Evolutionary conservation across 768 basidiomycete genomes (phyloP), one percentile per base, ranked within the genome.

Genomic region (Boletus subcaerulescens): DNA sequence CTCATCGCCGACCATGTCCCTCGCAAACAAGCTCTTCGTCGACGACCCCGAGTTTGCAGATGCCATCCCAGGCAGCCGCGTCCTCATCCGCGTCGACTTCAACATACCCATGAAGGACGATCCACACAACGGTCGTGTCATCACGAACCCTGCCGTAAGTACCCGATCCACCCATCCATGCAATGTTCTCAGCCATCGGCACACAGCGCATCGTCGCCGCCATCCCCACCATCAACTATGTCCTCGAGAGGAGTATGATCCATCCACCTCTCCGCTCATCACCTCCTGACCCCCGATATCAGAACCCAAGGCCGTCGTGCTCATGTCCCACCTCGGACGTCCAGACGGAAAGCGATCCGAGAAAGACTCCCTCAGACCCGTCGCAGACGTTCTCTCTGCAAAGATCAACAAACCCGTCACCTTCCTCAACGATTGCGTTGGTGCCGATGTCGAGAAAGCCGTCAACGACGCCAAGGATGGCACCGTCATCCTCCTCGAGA

Each of bases 271-370:
- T 2, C 12, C 2, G 5, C 22, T 10, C n/a, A 2, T 26, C 12
- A 29, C 32, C 3, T 38, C 48, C 47, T 60, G 13, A 55, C 35
- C 4, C 7, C 48, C 18, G n/a, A 0, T 8, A 9, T 15, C 42
- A 93, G 91, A 84, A 53, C 93, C 95, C 56, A 80, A 84, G 54
- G 79, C 81, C 53, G 87, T 98, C 68, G 82, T 92, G 62, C 84
- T 98, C 68, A 97, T 98, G 94, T 98, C 96, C 67, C 96, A 99
- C 73, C 84, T 99, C 52, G 97, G 96, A 22, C 91, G 96, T 60
- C 96, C 96, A 11, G 93, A 98, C 73, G 96, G 96, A 63, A 89
- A 91, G 65, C 84, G 85, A 52, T 86, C 86, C 66, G 78, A 79
- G 47, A 98, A 98, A 67, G 96, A 91, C 79, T 92, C 93, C 8